phyloP scores from a whole-genome alignment of 306 rosid species.

The Cucumis melo region DNA sequence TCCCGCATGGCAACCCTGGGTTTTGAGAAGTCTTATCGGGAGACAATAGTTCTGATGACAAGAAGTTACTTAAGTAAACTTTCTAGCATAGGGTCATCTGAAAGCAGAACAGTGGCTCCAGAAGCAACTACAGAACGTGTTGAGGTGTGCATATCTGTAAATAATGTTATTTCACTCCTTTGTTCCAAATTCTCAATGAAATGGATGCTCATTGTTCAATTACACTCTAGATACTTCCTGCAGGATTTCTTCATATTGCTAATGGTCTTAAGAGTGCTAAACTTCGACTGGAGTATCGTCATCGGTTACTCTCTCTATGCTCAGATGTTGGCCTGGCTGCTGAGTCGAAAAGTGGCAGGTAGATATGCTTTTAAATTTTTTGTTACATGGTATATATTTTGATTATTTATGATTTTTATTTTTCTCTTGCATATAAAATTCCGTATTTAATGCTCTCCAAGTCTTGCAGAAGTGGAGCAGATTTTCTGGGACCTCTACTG shows the following conservation, averaged over 20 bases:
- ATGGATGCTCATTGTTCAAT: conserved; percentile 79
- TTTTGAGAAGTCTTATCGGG: conserved; percentile 96
- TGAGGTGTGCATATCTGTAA: conserved; percentile 53
- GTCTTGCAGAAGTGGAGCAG: conserved; percentile 90
- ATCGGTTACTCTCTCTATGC: conserved; percentile 80
- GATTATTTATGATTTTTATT: conserved; percentile 5
- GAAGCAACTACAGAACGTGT: conserved; percentile 91
- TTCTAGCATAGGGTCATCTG: conserved; percentile 80
- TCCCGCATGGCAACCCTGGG: conserved; percentile 97
- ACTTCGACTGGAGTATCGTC: conserved; percentile 82
- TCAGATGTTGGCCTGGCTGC: conserved; percentile 99
- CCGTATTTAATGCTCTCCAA: conserved; percentile 28
- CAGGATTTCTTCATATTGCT: conserved; percentile 84
- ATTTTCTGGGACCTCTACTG: conserved; percentile 90
- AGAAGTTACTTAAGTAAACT: conserved; percentile 91
- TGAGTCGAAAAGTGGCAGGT: conserved; percentile 98
- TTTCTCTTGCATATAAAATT: conserved; percentile 18
- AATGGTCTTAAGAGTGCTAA: conserved; percentile 53
- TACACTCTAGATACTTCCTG: conserved; percentile 96
- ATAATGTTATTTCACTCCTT: conserved; percentile 14
- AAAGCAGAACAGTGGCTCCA: conserved; percentile 73
- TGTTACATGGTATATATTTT: conserved; percentile 7
- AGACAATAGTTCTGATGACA: conserved; percentile 90
- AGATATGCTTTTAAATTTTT: conserved; percentile 14
- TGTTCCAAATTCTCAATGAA: conserved; percentile 22